These are phyloP conservation scores for Berberis thunbergii DNA, from an alignment of 164 flowering plant genomes.

Conservation along the genomic window DNA sequence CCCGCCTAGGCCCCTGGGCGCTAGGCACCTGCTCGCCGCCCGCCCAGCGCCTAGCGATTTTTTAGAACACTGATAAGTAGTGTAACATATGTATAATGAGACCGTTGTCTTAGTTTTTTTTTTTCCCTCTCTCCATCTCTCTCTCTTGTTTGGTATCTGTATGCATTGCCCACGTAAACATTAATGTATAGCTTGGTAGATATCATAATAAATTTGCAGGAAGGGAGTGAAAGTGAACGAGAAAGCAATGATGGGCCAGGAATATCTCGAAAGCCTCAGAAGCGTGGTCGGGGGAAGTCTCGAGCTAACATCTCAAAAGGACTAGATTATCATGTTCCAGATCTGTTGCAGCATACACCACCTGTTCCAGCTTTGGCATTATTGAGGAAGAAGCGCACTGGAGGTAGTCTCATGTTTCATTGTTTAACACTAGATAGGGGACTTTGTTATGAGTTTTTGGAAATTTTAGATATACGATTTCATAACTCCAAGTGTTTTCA, in stretches of 20 bases:
- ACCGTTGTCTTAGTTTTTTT: too few species aligned
- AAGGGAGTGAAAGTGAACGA: conserved; percentile 67
- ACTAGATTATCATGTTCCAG: conserved; percentile 24
- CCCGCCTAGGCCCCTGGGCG: too few species aligned
- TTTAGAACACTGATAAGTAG: too few species aligned
- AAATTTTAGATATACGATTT: too few species aligned
- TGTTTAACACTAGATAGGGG: not conserved
- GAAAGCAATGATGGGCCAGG: conserved; percentile 63
- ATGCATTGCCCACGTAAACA: not conserved
- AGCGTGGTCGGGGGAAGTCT: conserved; percentile 47
- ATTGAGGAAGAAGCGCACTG: conserved; percentile 53
- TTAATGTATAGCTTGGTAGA: too few species aligned
- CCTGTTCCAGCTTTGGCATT: conserved; percentile 54
- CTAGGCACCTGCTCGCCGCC: too few species aligned
- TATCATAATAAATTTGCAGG: conserved; percentile 36
- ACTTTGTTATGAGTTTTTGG: too few species aligned
- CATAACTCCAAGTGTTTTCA: too few species aligned
- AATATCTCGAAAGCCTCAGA: conserved; percentile 43
- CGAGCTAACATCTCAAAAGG: conserved; percentile 33
- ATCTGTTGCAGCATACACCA: conserved; percentile 29
- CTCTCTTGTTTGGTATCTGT: too few species aligned
- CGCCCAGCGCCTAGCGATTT: too few species aligned
- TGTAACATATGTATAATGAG: too few species aligned
- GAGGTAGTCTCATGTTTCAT: conserved; percentile 37
- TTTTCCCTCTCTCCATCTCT: too few species aligned